Base-by-base conservation (phyloP, 2,329 filamentous ascomycete genomes). In the Fusarium staphyleae region DNA sequence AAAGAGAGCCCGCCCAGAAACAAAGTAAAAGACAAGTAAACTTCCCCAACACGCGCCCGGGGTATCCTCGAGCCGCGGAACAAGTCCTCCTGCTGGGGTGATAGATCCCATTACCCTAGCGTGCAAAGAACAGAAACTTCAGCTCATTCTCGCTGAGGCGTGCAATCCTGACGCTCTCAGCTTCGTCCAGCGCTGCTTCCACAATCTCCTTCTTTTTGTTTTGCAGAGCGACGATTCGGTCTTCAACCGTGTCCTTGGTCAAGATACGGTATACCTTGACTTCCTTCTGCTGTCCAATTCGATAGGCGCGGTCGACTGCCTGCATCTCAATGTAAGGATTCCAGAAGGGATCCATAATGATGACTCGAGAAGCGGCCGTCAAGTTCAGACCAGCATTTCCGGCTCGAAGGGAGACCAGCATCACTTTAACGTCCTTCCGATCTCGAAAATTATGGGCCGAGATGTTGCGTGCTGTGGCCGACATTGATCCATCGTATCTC, bases 251-350 rank as follows among this genome's bases (percentile, higher is more conserved):
- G 5, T 84, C 81, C 63, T 86, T 72, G 7, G 93, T 85, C 3
- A 96, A 76, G 18, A 96, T 83, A 4, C 91, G 87, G 70, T 96
- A 91, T 1, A 97, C 88, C 48, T 86, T 81, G 4, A 96, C 93
- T 7, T 86, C 77, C 4, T 81, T 81, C 61, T 80, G 76, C 74
- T 97, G 93, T 1, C 92, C 92, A 63, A 96, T 93, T 9, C 93
- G 88, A 72, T 96, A 89, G 3, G 92, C 90, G 16, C 93, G 88
- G 70, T 96, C 93, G 43, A 96, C 87, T 4, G 93, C 93, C 74
- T 97, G 93, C 73, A 92, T 91, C 74, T 96, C 93, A 41, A 96
- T 89, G 69, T 89, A 96, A 0, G 92, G 93, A 60, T 96, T 97
- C 91, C 91, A 96, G 76, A 96, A 96, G 0, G 92, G 92, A 69